These are phyloP conservation scores for Phyllosticta citribraziliensis DNA, from an alignment of 2,329 filamentous ascomycete species.

Conservation along the genomic window DNA sequence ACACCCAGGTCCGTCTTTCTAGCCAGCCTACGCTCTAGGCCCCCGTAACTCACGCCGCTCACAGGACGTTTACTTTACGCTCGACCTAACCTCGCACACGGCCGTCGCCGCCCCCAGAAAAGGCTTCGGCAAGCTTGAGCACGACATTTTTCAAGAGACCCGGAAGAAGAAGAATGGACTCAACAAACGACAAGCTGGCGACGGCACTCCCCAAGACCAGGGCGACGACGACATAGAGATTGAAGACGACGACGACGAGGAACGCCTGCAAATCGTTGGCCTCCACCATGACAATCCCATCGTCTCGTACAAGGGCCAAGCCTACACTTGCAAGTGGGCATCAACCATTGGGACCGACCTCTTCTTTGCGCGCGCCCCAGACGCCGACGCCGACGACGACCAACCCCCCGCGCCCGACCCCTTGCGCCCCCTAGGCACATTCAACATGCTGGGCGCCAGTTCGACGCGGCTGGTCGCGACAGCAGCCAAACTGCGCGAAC, in stretches of 20 bases:
- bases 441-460: conserved; percentile 64
- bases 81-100: conserved; percentile 44
- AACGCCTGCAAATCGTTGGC: conserved; percentile 66
- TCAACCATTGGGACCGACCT: conserved; percentile 77
- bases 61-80: conserved; percentile 49
- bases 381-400: conserved; percentile 23
- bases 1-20: conserved; percentile 39
- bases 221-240: background rate
- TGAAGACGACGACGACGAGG: conserved; percentile 5
- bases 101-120: conserved; percentile 5
- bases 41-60: conserved; percentile 2
- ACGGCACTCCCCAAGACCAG: background rate
- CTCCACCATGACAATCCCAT: conserved; percentile 68
- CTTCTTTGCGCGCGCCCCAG: conserved; percentile 46
- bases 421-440: conserved; percentile 42
- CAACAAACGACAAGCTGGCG: background rate
- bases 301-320: conserved; percentile 65
- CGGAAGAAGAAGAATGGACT: background rate
- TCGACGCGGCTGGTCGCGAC: conserved; percentile 60
- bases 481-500: conserved; percentile 47
- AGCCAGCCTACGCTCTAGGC: conserved; percentile 1
- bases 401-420: conserved; percentile 36
- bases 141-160: conserved; percentile 4
- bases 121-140: background rate
- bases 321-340: conserved; percentile 74